A percentile compares a stretch with the other conserved stretches of the same genome.
These are phyloP conservation scores for Phialophora chinensis DNA, from an alignment of 2,329 filamentous ascomycete genomes.

Conservation along the genomic window DNA sequence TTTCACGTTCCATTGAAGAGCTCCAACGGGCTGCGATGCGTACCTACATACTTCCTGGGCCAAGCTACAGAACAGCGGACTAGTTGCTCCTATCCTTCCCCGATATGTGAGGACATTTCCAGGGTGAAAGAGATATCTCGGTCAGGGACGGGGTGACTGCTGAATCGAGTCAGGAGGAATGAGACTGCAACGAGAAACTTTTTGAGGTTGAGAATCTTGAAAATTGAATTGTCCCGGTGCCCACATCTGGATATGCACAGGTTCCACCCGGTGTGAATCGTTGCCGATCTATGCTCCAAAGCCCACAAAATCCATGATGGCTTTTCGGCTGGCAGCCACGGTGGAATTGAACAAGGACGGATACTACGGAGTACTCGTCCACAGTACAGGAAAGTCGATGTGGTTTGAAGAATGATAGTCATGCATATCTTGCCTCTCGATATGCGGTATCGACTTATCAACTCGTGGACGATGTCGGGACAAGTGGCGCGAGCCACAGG, in stretches of 20 bases:
- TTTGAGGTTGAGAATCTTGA: background rate
- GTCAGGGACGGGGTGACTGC: background rate
- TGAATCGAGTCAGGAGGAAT: background rate
- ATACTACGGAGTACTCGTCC: background rate
- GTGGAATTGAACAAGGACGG: constrained; percentile 13
- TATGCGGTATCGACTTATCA: background rate
- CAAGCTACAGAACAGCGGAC: background rate
- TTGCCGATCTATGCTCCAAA: constrained; percentile 19
- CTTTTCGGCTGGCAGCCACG: constrained; percentile 9
- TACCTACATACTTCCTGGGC: background rate
- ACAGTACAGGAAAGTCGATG: background rate
- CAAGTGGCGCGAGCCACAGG: background rate
- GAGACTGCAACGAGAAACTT: background rate
- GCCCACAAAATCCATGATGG: constrained; percentile 13
- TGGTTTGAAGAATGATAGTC: background rate
- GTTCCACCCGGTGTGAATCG: constrained; percentile 24
- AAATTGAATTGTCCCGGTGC: background rate
- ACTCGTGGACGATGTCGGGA: background rate
- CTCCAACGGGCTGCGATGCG: background rate
- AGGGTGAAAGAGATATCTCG: background rate
- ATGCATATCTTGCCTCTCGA: background rate
- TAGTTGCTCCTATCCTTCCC: background rate
- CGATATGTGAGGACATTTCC: background rate
- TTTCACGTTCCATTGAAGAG: constrained; percentile 4
- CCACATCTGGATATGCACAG: constrained; percentile 1